Conservation (phyloP, 305 asterid species). For the Fraxinus dipetala region DNA sequence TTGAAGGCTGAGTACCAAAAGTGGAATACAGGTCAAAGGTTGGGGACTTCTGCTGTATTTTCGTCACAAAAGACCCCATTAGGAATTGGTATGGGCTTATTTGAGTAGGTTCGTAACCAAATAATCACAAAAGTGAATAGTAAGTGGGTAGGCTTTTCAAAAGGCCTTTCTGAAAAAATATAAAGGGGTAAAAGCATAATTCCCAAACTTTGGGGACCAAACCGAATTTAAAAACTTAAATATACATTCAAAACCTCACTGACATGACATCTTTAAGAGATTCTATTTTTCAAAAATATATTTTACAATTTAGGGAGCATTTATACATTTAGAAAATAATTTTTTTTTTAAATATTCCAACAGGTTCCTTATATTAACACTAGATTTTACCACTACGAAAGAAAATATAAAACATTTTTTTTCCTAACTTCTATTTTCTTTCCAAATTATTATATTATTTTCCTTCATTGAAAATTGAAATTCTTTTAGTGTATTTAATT, state of each 20-base stretch:
- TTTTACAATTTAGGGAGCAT: no score
- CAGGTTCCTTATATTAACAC: no score
- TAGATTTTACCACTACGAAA: no score
- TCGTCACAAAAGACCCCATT: not conserved
- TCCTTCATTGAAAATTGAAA: no score
- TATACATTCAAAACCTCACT: not conserved
- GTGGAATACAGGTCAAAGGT: not conserved
- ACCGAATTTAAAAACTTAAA: not conserved
- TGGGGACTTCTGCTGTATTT: not conserved
- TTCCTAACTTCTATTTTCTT: no score
- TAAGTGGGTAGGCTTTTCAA: not conserved
- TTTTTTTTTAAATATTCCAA: no score
- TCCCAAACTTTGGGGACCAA: not conserved
- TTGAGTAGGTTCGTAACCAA: not conserved
- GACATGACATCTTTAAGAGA: no score
- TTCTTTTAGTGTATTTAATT: no score
- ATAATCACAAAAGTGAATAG: constrained; percentile 25
- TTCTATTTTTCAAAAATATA: no score
- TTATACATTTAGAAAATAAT: no score
- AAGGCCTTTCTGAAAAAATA: not conserved
- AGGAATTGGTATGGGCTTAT: not conserved
- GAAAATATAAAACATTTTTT: no score
- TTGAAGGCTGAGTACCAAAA: not conserved
- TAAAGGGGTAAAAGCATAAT: not conserved
- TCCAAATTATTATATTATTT: no score